phyloP scores from a whole-genome alignment of 306 rosid genomes.

The Castanea sativa region DNA sequence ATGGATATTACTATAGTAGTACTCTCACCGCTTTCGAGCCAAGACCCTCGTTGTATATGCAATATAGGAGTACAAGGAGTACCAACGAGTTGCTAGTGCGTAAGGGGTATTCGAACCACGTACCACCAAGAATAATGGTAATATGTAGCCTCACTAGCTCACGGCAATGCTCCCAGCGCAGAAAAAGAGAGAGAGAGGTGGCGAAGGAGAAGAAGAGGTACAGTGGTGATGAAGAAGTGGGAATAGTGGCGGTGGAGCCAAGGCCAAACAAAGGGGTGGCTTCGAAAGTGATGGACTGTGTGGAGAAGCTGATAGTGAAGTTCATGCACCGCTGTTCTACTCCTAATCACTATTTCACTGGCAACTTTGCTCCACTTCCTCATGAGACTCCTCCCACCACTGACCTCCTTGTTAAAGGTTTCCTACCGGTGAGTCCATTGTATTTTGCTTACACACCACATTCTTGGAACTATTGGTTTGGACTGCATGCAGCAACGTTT shows the following conservation, averaged over 20 bases:
- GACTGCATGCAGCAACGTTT: too few relatives aligned
- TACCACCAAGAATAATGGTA: too few relatives aligned
- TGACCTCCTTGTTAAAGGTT: slow-evolving; percentile 59
- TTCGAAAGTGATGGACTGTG: slow-evolving; percentile 52
- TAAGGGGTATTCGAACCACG: too few relatives aligned
- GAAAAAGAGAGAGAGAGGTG: not conserved
- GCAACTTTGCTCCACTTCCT: slow-evolving; percentile 74
- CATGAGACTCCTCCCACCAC: slow-evolving; percentile 81
- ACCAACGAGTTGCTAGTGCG: too few relatives aligned
- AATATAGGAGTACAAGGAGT: too few relatives aligned
- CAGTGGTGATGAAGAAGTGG: slow-evolving; percentile 4
- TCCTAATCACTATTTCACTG: slow-evolving; percentile 71
- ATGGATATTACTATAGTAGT: too few relatives aligned
- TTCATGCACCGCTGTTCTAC: slow-evolving; percentile 53
- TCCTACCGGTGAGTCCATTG: slow-evolving; percentile 66
- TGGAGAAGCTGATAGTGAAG: slow-evolving; percentile 78
- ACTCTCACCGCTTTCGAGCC: too few relatives aligned
- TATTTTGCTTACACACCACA: not conserved
- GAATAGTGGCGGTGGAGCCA: slow-evolving; percentile 54
- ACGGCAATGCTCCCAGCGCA: too few relatives aligned
- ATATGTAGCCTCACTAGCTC: too few relatives aligned
- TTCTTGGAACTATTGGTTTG: too few relatives aligned
- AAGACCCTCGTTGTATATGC: too few relatives aligned
- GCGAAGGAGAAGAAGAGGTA: slow-evolving; percentile 27
- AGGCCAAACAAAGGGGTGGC: slow-evolving; percentile 64